These are phyloP conservation scores for Neospermospora avenae DNA, from an alignment of 2,329 filamentous ascomycete genomes.

Conservation along the genomic window DNA sequence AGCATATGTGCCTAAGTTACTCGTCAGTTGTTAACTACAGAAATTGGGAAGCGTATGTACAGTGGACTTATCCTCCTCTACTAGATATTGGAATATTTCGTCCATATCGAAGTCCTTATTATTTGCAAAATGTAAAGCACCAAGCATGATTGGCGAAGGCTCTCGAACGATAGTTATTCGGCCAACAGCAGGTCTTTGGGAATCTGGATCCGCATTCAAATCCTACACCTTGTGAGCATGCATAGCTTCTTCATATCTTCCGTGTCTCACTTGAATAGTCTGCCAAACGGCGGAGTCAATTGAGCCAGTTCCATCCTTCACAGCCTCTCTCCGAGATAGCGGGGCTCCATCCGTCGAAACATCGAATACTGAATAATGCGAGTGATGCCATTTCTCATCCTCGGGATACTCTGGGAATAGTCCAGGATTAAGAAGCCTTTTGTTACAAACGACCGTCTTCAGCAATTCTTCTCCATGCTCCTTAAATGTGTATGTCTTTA, in stretches of 20 bases:
- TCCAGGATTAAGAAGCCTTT: conserved; percentile 20
- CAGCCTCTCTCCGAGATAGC: conserved; percentile 21
- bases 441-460: conserved; percentile 28
- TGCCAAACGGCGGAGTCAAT: conserved; percentile 31
- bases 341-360: conserved; percentile 29
- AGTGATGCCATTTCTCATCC: conserved; percentile 25
- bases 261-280: conserved; percentile 21
- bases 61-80: conserved; percentile 45
- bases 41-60: conserved; percentile 34
- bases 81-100: conserved; percentile 53
- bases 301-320: conserved; percentile 18
- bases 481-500: conserved; percentile 42
- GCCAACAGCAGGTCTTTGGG: conserved; percentile 23
- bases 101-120: conserved; percentile 58
- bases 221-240: conserved; percentile 18
- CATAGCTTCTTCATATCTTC: not conserved
- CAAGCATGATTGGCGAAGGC: conserved; percentile 57
- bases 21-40: conserved; percentile 10
- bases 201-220: conserved; percentile 21
- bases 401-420: conserved; percentile 23
- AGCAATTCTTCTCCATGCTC: conserved; percentile 41
- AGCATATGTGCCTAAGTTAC: conserved; percentile 17
- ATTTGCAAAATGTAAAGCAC: conserved; percentile 56
- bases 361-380: conserved; percentile 31
- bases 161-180: conserved; percentile 50